Base-by-base conservation (phyloP, 305 asterid species). In the Fraxinus baroniana region DNA sequence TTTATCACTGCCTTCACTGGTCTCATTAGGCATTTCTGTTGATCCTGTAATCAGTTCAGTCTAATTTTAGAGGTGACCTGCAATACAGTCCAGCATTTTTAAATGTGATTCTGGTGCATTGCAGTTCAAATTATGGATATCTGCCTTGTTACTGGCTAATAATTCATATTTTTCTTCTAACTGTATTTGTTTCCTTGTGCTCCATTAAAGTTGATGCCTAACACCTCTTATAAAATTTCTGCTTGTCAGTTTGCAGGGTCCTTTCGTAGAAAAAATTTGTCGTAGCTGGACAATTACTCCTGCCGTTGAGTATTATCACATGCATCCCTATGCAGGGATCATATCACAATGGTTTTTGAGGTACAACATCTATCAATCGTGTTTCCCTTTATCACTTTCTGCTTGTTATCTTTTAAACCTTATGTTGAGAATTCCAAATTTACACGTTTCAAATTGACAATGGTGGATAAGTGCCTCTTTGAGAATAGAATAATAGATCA, bases 311-410 rank as follows among this genome's bases (percentile, higher is more conserved):
- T 87, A 82, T 83, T 80, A 83, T 81, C 87, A 90, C 60, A 44
- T 91, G 92, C 89, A 90, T 83, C 94, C 97, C 83, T 93, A 91
- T 84, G 80, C 81, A 74, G 85, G 30, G 77, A 74, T 89, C 84
- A 80, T 93, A 86, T 90, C 88, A 18, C 24, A 78, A 66, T 90
- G 94, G 94, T 84, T 90, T 80, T 83, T 87, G 22, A 87, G 94
- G 97, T 90, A 91, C 73, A 79, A 26, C 66, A 18, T 71, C 81
- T 41, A 64, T 73, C 26, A 33, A 74, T 70, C 71, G 10, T 22
- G 57, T 52, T 17, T 60, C 57, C 68, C 62, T 26, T 78, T 52
- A 22, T 35, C 57, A 4, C 22, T 37, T 22, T 13, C 33, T n/a
- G 13, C 73, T 2, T 46, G 76, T 20, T 62, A 72, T 24, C 15